Evolutionary conservation across 495 filamentous ascomycete genomes (phyloP), one percentile per base, ranked within the genome.

Genomic region (Penicillium atrosanguineum): DNA sequence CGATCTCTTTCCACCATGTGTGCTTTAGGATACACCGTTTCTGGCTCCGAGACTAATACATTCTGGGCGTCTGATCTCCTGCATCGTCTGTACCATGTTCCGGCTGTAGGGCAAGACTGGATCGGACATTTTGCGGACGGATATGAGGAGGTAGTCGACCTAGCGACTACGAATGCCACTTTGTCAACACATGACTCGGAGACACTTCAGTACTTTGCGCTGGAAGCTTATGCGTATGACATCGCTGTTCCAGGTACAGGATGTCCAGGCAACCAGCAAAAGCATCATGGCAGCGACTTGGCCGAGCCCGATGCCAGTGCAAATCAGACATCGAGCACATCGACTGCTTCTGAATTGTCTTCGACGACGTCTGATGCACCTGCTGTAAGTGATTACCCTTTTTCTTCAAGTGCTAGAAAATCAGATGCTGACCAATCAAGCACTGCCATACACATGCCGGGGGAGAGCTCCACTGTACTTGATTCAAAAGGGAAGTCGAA

Each of bases 31-130:
- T 81, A 81, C 62, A 78, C 70, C 9, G 74, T 84, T 6, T 65
- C 79, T 5, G 55, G 50, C 14, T 61, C 56, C n/a, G 60, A 70
- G 37, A 73, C 75, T 12, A 83, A 81, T 58, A 69, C 72, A 50
- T 85, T 80, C 65, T 86, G 75, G 62, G 81, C 77, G 0, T 66
- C 71, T 16, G 83, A 85, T 56, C 66, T 85, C 6, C 60, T 84
- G 37, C 83, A 85, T 56, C 76, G 83, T 4, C 53, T 85, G 14
- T 78, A 74, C 55, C 83, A 86, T 61, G 63, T 82, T 11, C 73
- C 78, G 1, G 53, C 67, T 2, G 72, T 85, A 36, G 73, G 75
- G n/a, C 81, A 85, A 55, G 68, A 62, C 7, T 57, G 67, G 25
- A 70, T 85, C 37, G 75, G 79, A n/a, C 83, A 85, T 62, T 83